A percentile compares a stretch with the other conserved stretches of the same genome.
Evolutionary conservation across 371 early-diverging fungal genomes (phyloP).

Genomic region (Zychaea mexicana): DNA sequence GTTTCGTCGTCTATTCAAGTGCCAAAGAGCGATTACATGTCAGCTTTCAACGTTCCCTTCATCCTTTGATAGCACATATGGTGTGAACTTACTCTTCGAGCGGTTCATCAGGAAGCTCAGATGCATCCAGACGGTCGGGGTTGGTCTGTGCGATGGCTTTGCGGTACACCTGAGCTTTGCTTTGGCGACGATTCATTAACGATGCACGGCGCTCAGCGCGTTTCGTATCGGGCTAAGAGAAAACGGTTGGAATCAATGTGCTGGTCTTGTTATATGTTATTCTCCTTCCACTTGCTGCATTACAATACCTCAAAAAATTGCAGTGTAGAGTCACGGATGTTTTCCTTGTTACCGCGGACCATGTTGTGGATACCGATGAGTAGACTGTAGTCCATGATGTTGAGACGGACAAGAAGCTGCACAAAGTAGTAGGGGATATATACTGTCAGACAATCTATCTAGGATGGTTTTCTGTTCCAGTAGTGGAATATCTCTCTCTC

Average conservation of each 20-base stretch:
- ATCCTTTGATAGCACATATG: background rate
- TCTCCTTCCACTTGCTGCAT: background rate
- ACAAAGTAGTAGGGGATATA: no score
- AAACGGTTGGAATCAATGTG: background rate
- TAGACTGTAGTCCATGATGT: constrained; percentile 98
- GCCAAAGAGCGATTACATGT: background rate
- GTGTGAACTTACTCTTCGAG: constrained; percentile 43
- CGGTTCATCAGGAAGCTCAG: constrained; percentile 49
- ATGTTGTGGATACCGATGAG: constrained; percentile 91
- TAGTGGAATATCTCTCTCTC: background rate
- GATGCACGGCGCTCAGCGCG: constrained; percentile 29
- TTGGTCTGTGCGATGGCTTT: constrained; percentile 68
- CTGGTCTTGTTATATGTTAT: background rate
- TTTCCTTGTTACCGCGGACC: constrained; percentile 79
- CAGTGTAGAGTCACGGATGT: constrained; percentile 82
- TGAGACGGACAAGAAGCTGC: constrained; percentile 67
- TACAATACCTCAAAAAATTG: constrained; percentile 39
- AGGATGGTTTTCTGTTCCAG: no score
- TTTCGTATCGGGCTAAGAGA: constrained; percentile 16
- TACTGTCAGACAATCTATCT: no score
- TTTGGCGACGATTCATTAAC: constrained; percentile 44
- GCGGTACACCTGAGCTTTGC: constrained; percentile 66
- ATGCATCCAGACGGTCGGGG: constrained; percentile 62
- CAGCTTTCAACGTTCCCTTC: background rate
- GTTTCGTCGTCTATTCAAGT: constrained; percentile 46